Evolutionary conservation across 305 asterid species (phyloP).

Genomic region (Fraxinus ornus): DNA sequence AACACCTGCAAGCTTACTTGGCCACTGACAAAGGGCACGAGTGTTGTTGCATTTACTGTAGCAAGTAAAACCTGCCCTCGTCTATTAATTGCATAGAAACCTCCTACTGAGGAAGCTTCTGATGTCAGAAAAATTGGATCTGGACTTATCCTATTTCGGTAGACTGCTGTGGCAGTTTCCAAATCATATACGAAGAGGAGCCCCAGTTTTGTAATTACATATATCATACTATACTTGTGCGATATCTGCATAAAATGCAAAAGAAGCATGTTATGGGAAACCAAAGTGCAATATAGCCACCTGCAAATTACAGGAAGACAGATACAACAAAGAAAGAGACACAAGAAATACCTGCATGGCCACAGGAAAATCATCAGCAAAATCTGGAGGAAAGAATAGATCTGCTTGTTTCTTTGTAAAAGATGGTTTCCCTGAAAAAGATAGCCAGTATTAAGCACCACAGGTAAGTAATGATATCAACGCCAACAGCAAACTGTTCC

Average conservation of each 20-base stretch:
- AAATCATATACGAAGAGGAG: slow-evolving; percentile 43
- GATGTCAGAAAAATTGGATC: slow-evolving; percentile 95
- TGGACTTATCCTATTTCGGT: slow-evolving; percentile 97
- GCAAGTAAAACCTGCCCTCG: slow-evolving; percentile 98
- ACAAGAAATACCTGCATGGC: slow-evolving; percentile 38
- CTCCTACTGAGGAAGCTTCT: slow-evolving; percentile 94
- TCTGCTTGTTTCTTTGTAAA: slow-evolving; percentile 86
- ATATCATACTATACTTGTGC: slow-evolving; percentile 43
- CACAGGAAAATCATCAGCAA: slow-evolving; percentile 65
- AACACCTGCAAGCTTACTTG: slow-evolving; percentile 88
- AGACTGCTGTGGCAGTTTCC: slow-evolving; percentile 92
- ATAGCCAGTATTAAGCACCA: slow-evolving; percentile 10
- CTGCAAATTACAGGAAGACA: neutral
- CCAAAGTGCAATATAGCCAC: slow-evolving; percentile 1
- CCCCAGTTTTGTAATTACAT: slow-evolving; percentile 54
- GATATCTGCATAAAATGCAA: slow-evolving; percentile 36
- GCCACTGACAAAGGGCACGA: slow-evolving; percentile 94
- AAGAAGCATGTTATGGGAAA: slow-evolving; percentile 10
- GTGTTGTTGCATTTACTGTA: slow-evolving; percentile 89
- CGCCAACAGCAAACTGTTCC: neutral
- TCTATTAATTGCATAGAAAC: slow-evolving; percentile 95
- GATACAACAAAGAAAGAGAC: neutral
- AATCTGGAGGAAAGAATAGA: slow-evolving; percentile 88
- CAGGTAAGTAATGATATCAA: slow-evolving; percentile 18
- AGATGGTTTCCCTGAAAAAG: slow-evolving; percentile 66